Base-by-base conservation (phyloP, 495 filamentous ascomycete species). In the Astrothelium macrocarpum region DNA sequence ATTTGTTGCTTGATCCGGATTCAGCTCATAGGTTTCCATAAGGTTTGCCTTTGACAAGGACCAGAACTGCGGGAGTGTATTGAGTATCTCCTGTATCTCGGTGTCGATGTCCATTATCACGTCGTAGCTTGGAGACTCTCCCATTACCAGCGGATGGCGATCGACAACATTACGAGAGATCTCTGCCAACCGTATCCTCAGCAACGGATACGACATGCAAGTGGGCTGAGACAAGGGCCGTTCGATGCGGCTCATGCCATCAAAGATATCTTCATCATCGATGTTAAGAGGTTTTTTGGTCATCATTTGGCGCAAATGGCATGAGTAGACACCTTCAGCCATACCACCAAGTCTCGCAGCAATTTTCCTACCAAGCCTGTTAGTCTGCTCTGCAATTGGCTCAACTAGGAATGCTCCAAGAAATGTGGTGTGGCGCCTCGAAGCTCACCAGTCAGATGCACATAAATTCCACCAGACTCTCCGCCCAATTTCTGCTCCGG, bases 401-500 rank as follows among this genome's bases (percentile, higher is more conserved):
- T n/a, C n/a, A n/a, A n/a, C n/a, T n/a, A n/a, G n/a, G n/a, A n/a
- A n/a, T n/a, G n/a, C n/a, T n/a, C n/a, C n/a, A n/a, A n/a, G n/a
- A n/a, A n/a, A n/a, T n/a, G n/a, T n/a, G n/a, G n/a, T n/a, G n/a
- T n/a, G 42, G 43, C 32, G 32, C 39, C 18, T 12, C n/a, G 60
- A 61, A 20, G 65, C 68, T 62, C 67, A 78, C 79, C 78, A 82
- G 61, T 82, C 79, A 16, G 76, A 74, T 16, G 71, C 73, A 18
- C 72, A 75, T 1, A 81, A 59, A 67, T 81, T 74, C 80, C 79
- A 81, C 79, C 79, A 81, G 4, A 80, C 68, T 53, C 80, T 73
- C 45, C 79, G 64, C 42, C 75, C 74, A 11, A 81, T 74, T 62
- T 81, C 80, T 53, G 71, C 71, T 20, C 64, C 61, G 0, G 71